phyloP scores from a whole-genome alignment of 768 basidiomycete genomes.

The Arthromyces matolae region DNA sequence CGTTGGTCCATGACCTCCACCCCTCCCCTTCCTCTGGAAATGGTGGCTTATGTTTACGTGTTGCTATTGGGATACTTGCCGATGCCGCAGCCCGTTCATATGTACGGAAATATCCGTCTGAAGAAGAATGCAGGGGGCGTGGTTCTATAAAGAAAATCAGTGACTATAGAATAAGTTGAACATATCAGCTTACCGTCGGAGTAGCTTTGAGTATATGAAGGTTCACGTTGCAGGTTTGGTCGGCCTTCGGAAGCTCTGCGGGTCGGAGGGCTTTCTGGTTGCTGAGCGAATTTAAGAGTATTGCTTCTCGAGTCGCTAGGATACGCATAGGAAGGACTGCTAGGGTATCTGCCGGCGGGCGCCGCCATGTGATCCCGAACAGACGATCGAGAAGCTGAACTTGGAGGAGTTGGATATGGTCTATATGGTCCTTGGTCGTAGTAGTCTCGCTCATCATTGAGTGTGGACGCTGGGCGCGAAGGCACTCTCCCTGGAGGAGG shows the following conservation, averaged over 20 bases:
- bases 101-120: conserved; percentile 11
- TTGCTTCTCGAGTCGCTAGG: conserved; percentile 14
- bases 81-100: conserved; percentile 15
- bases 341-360: conserved; percentile 1
- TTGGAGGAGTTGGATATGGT: conserved; percentile 18
- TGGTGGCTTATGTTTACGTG: conserved; percentile 12
- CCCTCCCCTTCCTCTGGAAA: conserved; percentile 11
- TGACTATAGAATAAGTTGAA: not conserved
- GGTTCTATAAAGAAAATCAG: conserved; percentile 6
- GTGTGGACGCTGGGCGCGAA: conserved; percentile 12
- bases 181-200: conserved; percentile 10
- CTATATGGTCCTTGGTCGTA: conserved; percentile 11
- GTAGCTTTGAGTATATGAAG: conserved; percentile 15
- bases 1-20: conserved; percentile 16
- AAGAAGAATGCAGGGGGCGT: conserved; percentile 6
- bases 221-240: conserved; percentile 12
- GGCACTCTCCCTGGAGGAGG: conserved; percentile 4
- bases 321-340: conserved; percentile 7
- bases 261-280: conserved; percentile 15
- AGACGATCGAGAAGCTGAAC: conserved; percentile 13
- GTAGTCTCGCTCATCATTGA: conserved; percentile 15
- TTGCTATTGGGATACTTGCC: conserved; percentile 16
- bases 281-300: conserved; percentile 18
- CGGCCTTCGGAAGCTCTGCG: conserved; percentile 16
- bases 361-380: conserved; percentile 13